These are phyloP conservation scores for Cenchrus purpureus DNA, from an alignment of 176 grass and related monocot species.

Conservation along the genomic window DNA sequence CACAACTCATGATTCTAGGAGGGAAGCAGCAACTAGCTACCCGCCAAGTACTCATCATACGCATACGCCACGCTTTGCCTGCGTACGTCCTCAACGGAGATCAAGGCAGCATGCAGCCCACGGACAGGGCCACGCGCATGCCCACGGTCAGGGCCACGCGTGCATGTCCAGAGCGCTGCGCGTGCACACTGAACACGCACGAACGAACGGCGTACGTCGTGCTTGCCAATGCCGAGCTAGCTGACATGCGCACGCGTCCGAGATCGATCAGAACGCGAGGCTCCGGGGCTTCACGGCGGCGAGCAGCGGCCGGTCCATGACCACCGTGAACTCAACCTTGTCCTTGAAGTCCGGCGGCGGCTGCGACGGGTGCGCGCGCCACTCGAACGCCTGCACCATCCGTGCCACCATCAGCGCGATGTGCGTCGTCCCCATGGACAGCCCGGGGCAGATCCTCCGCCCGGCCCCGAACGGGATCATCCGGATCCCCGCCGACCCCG, in stretches of 20 bases:
- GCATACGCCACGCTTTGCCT: neutral
- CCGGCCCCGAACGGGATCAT: conserved; percentile 95
- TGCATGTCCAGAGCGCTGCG: neutral
- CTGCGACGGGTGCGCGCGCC: conserved; percentile 74
- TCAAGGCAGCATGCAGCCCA: neutral
- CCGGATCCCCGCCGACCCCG: conserved; percentile 76
- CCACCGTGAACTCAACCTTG: conserved; percentile 93
- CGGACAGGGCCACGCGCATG: neutral
- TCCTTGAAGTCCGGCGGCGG: conserved; percentile 81
- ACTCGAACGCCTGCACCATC: conserved; percentile 96
- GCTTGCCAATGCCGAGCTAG: neutral
- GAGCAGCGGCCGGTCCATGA: conserved; percentile 75
- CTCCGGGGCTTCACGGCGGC: conserved; percentile 69
- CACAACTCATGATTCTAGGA: neutral
- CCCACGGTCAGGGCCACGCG: neutral
- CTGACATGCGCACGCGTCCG: neutral
- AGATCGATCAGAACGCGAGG: conserved; percentile 55
- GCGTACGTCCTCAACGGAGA: neutral
- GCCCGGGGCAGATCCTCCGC: conserved; percentile 81
- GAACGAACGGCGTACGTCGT: neutral
- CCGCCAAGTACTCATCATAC: no score
- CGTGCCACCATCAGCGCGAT: conserved; percentile 80
- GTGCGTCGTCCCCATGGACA: conserved; percentile 87
- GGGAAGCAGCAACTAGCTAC: neutral
- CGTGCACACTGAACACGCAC: neutral